Conservation (phyloP, 345 rosid species). For the Diplotaxis tenuifolia region DNA sequence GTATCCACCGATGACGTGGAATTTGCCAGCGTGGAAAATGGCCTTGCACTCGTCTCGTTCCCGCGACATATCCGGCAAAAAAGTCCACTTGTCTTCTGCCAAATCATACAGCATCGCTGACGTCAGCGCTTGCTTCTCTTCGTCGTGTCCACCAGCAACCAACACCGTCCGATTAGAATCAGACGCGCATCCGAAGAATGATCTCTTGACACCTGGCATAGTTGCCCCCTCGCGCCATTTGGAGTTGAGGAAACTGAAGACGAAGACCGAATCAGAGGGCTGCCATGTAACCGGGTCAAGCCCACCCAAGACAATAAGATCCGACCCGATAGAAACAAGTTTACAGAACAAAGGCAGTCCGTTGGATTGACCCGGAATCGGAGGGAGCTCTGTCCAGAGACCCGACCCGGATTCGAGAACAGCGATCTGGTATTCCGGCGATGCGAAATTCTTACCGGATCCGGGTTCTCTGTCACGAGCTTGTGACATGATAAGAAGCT, state of each 20-base stretch:
- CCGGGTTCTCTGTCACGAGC: slow-evolving; percentile 33
- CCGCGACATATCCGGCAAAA: slow-evolving; percentile 62
- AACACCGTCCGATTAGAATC: slow-evolving; percentile 58
- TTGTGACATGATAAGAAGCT: slow-evolving; percentile 55
- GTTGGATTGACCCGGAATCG: slow-evolving; percentile 43
- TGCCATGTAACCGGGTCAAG: slow-evolving; percentile 65
- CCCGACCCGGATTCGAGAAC: slow-evolving; percentile 57
- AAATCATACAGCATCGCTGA: slow-evolving; percentile 65
- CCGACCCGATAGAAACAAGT: slow-evolving; percentile 53
- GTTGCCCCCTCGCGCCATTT: slow-evolving; percentile 63
- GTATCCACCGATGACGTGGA: slow-evolving; percentile 81
- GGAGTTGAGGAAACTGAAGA: slow-evolving; percentile 50
- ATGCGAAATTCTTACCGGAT: slow-evolving; percentile 27
- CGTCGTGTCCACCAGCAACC: slow-evolving; percentile 78
- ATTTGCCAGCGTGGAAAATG: slow-evolving; percentile 54
- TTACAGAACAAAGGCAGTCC: slow-evolving; percentile 70
- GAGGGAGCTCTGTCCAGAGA: slow-evolving; percentile 55
- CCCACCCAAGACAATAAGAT: slow-evolving; percentile 79
- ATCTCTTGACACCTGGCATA: slow-evolving; percentile 66
- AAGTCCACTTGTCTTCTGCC: slow-evolving; percentile 51
- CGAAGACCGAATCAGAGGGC: slow-evolving; percentile 46
- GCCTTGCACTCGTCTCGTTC: slow-evolving; percentile 80
- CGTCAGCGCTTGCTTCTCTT: slow-evolving; percentile 60
- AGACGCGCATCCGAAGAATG: slow-evolving; percentile 65
- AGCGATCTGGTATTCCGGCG: slow-evolving; percentile 42